Conservation (phyloP, 345 rosid genomes). For the Sonneratia alba region DNA sequence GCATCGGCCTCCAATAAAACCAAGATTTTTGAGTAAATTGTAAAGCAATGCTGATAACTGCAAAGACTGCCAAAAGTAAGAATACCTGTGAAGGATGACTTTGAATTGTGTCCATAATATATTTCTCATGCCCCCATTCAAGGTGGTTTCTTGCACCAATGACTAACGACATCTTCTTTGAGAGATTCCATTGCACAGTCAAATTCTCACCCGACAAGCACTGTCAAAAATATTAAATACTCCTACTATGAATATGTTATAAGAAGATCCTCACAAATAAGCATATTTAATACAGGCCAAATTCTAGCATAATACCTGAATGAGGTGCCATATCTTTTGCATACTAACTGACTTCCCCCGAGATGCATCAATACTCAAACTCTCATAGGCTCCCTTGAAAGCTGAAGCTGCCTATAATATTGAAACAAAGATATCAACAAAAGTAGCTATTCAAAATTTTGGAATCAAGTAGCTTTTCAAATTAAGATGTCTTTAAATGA, state of each 20-base stretch:
- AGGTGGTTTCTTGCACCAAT: constrained; percentile 89
- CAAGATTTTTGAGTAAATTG: background rate
- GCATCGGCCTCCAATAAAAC: background rate
- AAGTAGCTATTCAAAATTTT: background rate
- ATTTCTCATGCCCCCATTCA: constrained; percentile 89
- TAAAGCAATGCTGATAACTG: background rate
- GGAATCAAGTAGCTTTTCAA: background rate
- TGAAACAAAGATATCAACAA: background rate
- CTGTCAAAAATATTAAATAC: constrained; percentile 28
- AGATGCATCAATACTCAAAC: constrained; percentile 57
- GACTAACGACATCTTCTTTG: constrained; percentile 70
- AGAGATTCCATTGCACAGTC: constrained; percentile 36
- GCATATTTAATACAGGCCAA: background rate
- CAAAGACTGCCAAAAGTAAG: background rate
- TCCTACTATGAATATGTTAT: constrained; percentile 14
- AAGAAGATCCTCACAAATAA: background rate
- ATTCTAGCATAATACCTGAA: constrained; percentile 43
- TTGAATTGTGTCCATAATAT: constrained; percentile 84
- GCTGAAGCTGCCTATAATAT: constrained; percentile 61
- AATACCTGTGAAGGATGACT: constrained; percentile 91
- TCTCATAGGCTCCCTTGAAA: constrained; percentile 75
- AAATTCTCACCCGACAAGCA: constrained; percentile 70
- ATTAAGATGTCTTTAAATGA: background rate
- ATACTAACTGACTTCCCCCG: constrained; percentile 82
- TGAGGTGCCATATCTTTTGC: constrained; percentile 98